Evolutionary conservation across 225 moss, liverwort and hornwort species (phyloP), one percentile per base, ranked within the genome.

Genomic region (Pseudisothecium myosuroides): DNA sequence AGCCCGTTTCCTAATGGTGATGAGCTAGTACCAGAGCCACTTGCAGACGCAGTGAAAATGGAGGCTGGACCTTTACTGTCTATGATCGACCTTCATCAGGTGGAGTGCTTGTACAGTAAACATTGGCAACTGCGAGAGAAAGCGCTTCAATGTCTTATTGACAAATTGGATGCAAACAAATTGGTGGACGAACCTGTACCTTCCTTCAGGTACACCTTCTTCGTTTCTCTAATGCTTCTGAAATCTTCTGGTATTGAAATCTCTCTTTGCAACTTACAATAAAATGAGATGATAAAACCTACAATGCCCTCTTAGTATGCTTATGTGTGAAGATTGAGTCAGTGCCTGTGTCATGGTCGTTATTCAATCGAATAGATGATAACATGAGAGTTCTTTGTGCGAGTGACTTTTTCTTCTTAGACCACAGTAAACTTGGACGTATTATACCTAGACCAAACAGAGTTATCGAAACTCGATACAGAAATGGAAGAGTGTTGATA

Each of bases 61-160:
- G 96, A 98, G 91, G 90, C 95, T 27, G 97, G 94, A 65, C 95
- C 97, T 32, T 87, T 96, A n/a, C 52, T 98, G 84, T 89, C 91
- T 58, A 79, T 97, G 34, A 85, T 98, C 73, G 97, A 95, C 73
- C 86, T 93, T 17, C 90, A 94, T 81, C 94, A 96, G 84, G 96
- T 97, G 89, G 94, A 98, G 81, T 98, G 98, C 83, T 87, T 98
- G 72, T 97, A 95, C 76, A 98, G 97, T 90, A 97, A 97, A 88
- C 98, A 97, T 37, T 98, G 97, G 98, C 98, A 98, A 87, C 94
- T 98, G 88, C 95, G 97, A 77, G 97, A 97, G 79, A 97, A 95
- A 88, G 93, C 95, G 39, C 94, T 95, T 83, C 96, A 94, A 29
- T 91, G 91, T 85, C 90, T 96, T n/a, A 88, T 93, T 29, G 94